phyloP scores from a whole-genome alignment of 768 basidiomycete genomes.

The Suillus paluster region DNA sequence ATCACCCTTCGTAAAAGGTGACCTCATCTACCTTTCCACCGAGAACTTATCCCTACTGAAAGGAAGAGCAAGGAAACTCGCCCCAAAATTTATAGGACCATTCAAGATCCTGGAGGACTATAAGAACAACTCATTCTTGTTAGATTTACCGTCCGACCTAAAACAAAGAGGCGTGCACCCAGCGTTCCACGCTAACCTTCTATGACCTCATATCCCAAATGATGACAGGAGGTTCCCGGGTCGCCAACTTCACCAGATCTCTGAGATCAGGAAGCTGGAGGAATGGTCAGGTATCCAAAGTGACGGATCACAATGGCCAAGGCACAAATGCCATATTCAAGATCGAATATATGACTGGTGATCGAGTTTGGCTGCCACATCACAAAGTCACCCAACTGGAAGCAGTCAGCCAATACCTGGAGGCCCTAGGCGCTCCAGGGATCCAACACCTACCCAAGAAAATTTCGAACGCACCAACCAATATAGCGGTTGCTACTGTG shows the following conservation, averaged over 20 bases:
- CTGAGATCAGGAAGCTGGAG: constrained; percentile 22
- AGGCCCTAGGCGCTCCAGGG: constrained; percentile 8
- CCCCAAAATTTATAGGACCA: constrained; percentile 42
- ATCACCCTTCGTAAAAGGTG: constrained; percentile 13
- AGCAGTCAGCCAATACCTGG: constrained; percentile 25
- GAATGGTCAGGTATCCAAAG: constrained; percentile 34
- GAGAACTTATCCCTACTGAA: constrained; percentile 40
- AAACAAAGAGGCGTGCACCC: constrained; percentile 31
- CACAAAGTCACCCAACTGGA: constrained; percentile 22
- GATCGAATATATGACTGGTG: too few species aligned
- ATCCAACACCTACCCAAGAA: too few species aligned
- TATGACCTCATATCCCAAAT: constrained; percentile 37
- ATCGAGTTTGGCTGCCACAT: constrained; percentile 37
- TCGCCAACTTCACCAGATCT: constrained; percentile 25
- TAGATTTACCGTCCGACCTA: constrained; percentile 35
- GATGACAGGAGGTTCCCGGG: constrained; percentile 40
- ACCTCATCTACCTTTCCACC: constrained; percentile 40
- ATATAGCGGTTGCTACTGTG: too few species aligned
- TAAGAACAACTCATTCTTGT: constrained; percentile 21
- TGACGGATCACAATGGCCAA: constrained; percentile 32
- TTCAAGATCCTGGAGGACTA: constrained; percentile 27
- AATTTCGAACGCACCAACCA: too few species aligned
- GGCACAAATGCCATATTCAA: not conserved
- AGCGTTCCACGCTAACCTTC: constrained; percentile 37
- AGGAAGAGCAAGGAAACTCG: constrained; percentile 33